Conservation (phyloP, 1,284 basidiomycete genomes). For the Pyrrhoderma lamaoense region DNA sequence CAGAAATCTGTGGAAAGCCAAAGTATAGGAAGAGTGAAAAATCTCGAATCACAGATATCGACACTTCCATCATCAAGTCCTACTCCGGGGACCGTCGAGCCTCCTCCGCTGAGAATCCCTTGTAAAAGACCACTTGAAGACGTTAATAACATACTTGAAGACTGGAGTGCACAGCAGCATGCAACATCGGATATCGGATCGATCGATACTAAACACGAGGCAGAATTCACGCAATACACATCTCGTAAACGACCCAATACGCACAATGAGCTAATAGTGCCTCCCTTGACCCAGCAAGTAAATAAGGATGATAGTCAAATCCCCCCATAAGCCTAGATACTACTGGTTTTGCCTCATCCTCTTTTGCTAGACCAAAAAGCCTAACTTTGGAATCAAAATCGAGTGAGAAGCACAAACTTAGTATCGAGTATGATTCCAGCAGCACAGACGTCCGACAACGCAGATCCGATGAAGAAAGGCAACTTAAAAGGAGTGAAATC, state of each 20-base stretch:
- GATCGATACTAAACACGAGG: background rate
- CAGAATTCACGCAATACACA: background rate
- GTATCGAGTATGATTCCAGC: too few species aligned
- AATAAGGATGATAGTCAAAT: background rate
- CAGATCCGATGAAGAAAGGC: background rate
- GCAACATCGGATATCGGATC: background rate
- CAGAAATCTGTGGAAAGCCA: background rate
- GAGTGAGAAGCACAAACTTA: too few species aligned
- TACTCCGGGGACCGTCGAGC: background rate
- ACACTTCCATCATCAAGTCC: background rate
- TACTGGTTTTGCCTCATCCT: too few species aligned
- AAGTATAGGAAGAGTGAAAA: background rate
- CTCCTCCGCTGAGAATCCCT: too few species aligned
- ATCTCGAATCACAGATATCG: background rate
- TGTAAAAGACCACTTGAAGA: background rate
- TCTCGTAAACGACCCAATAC: background rate
- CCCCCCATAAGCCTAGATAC: too few species aligned
- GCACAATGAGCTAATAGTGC: background rate
- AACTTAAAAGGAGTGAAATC: slow-evolving; percentile 6
- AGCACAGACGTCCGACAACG: too few species aligned
- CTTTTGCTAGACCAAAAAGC: too few species aligned
- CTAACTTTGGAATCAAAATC: too few species aligned
- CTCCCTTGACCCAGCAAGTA: background rate
- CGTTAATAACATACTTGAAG: background rate
- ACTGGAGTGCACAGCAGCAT: background rate